Base-by-base conservation (phyloP, 371 early-diverging fungal genomes). In the Lichtheimia corymbifera region DNA sequence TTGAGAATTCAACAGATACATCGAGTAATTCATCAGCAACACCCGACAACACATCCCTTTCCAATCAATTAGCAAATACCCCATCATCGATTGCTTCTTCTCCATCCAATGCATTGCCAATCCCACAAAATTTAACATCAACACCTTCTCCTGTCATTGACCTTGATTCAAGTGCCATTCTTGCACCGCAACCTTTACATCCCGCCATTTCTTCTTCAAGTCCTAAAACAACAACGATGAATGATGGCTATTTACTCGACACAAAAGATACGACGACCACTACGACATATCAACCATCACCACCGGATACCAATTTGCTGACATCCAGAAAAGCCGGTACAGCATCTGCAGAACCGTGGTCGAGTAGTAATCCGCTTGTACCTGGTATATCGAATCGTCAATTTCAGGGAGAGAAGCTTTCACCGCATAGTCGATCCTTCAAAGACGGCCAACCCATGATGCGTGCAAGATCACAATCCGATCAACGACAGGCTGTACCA, bases 391-490 rank as follows among this genome's bases (percentile, higher is more conserved):
- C 51, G 3, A 28, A n/a, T 22, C 56, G 56, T 13, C 47, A 49
- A 59, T 17, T 28, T 35, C 11, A 25, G 24, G 35, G 58, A 0
- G 30, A 69, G 1, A 74, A 76, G 44, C 45, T 76, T 3, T 61
- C 70, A 2, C 77, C 77, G 0, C 30, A 64, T 11, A 47, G 11
- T 35, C 35, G 35, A 35, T 35, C 35, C 6, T 35, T 35, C 2
- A 35, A 35, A 35, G 35, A 47, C 18, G 62, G 62, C 52, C 63
- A 65, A 11, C 63, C 72, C 0, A 78, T 73, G 66, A 55, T 66
- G 4, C 73, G 79, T 14, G 71, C 76, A 12, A 54, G 79, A 13
- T 79, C 79, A 1, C 73, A 75, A 24, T 75, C 79, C 1, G 79
- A 75, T n/a, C 79, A 79, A 53, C 49, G 58, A 24, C 49, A 62